Base-by-base conservation (phyloP, 31 red algal species). In the Asparagopsis taxiformis region DNA sequence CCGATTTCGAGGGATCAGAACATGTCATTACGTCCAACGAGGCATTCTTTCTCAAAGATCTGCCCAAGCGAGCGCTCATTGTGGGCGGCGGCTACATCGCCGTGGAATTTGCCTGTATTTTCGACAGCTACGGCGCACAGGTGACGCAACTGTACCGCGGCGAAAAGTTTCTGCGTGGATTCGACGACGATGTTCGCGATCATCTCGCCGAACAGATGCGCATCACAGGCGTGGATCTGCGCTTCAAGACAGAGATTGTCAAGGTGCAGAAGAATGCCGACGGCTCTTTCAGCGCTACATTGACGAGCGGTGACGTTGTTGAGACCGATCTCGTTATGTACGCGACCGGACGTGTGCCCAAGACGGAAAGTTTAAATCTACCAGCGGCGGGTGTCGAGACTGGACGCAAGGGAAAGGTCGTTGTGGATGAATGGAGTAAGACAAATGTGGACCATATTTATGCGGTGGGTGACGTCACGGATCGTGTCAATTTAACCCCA, bases 61-160 rank as follows among this genome's bases (percentile, higher is more conserved):
- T 99, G 2, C 96, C 96, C 16, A 77, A 80, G 25, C 70, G 82
- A 21, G 73, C 84, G 1, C n/a, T 92, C 3, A 67, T 99, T 52
- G 65, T 85, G 0, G 96, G 96, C 23, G 96, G 96, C 34, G 96
- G 96, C 6, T 99, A 99, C 69, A 99, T 99, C 68, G 91, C 87
- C 5, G 88, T 91, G 11, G 96, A 99, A 72, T 99, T 99, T 95
- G 91, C 96, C 10, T 57, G 84, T 55, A 94, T 99, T 49, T 92
- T 99, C 33, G 63, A 95, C 30, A 85, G 87, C 0, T 95, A 78
- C 65, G 96, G 96, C 31, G 54, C 82, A 5, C 36, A 94, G 21
- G 83, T 92, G 13, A 82, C 66, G 1, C 87, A 86, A 26, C 43
- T 92, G 21, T 94, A 99, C 69, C 91, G 96, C 15, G 68, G 91